Percentiles rank a stretch among this genome's conserved stretches.
These are phyloP conservation scores for Diplodia sapinea DNA, from an alignment of 2,329 filamentous ascomycete species.

Conservation along the genomic window DNA sequence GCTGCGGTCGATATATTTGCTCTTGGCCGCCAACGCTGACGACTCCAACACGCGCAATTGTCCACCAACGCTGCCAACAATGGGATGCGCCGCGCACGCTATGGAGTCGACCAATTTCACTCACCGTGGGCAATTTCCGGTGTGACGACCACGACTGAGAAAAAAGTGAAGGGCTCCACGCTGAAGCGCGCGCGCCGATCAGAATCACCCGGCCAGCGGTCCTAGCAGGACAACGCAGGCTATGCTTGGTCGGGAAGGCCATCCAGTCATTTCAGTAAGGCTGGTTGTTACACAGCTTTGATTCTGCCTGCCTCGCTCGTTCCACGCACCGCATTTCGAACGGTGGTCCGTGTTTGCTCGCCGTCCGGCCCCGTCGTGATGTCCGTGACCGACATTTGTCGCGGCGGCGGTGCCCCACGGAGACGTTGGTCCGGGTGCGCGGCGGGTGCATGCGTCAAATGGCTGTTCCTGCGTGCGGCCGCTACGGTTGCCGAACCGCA, in stretches of 20 bases:
- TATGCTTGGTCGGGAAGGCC: neutral
- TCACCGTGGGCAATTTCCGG: conserved; percentile 12
- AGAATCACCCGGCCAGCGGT: conserved; percentile 14
- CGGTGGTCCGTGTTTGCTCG: conserved; percentile 7
- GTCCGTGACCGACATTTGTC: conserved; percentile 13
- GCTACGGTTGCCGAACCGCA: conserved; percentile 1
- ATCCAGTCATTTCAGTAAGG: conserved; percentile 23
- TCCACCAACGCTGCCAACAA: conserved; percentile 6
- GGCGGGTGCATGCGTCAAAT: conserved; percentile 2
- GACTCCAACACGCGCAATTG: conserved; percentile 2
- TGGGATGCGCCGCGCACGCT: neutral
- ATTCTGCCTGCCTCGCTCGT: conserved; percentile 14
- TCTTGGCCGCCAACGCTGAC: conserved; percentile 15
- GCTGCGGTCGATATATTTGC: conserved; percentile 10
- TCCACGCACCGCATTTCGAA: conserved; percentile 9
- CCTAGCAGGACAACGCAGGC: neutral
- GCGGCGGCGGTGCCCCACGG: conserved; percentile 26
- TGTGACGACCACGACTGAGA: neutral
- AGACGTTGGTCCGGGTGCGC: neutral
- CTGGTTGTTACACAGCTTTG: conserved; percentile 13
- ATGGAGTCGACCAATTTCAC: conserved; percentile 11
- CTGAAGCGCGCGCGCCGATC: conserved; percentile 1
- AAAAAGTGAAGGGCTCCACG: neutral
- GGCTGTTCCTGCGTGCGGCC: conserved; percentile 16
- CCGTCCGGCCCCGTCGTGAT: neutral